A percentile compares a stretch with the other conserved stretches of the same genome.
Conservation (phyloP, 192 early-diverging fungal genomes). For the Backusella luteola region DNA sequence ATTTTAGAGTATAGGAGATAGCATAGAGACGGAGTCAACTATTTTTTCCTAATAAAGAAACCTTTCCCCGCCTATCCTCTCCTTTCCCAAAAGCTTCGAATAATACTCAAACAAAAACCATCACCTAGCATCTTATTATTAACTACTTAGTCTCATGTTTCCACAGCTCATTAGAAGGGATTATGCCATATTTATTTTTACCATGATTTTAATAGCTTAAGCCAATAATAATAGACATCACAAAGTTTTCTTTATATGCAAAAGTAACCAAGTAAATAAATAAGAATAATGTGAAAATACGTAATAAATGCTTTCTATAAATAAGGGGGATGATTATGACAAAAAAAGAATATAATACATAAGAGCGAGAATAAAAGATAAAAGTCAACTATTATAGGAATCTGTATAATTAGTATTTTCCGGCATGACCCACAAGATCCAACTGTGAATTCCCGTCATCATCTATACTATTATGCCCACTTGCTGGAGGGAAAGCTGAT, state of each 20-base stretch:
- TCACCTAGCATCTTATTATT: too few relatives aligned
- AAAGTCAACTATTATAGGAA: background rate
- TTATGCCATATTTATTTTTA: too few relatives aligned
- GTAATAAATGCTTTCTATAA: conserved; percentile 1
- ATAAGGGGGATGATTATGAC: background rate
- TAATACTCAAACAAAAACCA: too few relatives aligned
- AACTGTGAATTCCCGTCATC: conserved; percentile 6
- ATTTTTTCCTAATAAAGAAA: too few relatives aligned
- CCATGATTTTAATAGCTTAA: too few relatives aligned
- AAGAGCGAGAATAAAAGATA: background rate
- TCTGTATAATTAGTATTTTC: background rate
- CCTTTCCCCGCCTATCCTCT: too few relatives aligned
- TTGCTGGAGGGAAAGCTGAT: too few relatives aligned
- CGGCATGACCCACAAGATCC: conserved; percentile 3
- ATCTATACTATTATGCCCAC: background rate
- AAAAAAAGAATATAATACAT: background rate
- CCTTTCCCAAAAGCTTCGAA: too few relatives aligned
- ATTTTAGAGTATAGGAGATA: too few relatives aligned
- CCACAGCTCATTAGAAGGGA: too few relatives aligned
- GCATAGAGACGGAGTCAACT: too few relatives aligned
- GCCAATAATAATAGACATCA: background rate
- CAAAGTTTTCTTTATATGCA: background rate
- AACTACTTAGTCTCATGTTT: too few relatives aligned
- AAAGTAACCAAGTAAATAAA: background rate
- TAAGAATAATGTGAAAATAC: background rate